phyloP scores from a whole-genome alignment of 2,329 filamentous ascomycete species.

The Microdochium bolleyi region DNA sequence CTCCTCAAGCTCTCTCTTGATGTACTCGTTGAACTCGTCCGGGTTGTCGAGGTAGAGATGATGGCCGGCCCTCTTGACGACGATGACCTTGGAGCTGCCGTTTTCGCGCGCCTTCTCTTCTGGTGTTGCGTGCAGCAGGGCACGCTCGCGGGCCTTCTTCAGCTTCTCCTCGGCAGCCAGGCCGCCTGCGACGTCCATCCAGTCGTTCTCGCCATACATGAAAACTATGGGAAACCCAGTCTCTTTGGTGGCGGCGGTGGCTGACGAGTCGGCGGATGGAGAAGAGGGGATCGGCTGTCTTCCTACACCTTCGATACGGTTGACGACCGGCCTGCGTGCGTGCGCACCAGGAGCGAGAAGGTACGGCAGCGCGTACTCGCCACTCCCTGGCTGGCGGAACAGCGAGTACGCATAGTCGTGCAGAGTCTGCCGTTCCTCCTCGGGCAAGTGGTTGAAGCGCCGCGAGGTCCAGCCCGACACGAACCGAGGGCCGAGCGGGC shows the following conservation, averaged over 20 bases:
- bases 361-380: slow-evolving; percentile 89
- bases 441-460: slow-evolving; percentile 81
- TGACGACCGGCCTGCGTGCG: slow-evolving; percentile 78
- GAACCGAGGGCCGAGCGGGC: slow-evolving; percentile 82
- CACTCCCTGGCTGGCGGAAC: slow-evolving; percentile 85
- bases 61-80: slow-evolving; percentile 58
- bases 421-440: slow-evolving; percentile 71
- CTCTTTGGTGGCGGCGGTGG: slow-evolving; percentile 29
- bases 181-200: slow-evolving; percentile 94
- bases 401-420: slow-evolving; percentile 93
- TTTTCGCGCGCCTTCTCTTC: slow-evolving; percentile 68
- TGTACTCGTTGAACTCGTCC: slow-evolving; percentile 45
- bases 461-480: slow-evolving; percentile 93
- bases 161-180: slow-evolving; percentile 73
- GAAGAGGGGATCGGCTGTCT: slow-evolving; percentile 49
- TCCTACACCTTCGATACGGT: slow-evolving; percentile 78
- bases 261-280: slow-evolving; percentile 6
- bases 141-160: slow-evolving; percentile 54
- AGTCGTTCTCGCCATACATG: slow-evolving; percentile 97
- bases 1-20: slow-evolving; percentile 45
- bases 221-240: slow-evolving; percentile 77
- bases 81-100: slow-evolving; percentile 72
- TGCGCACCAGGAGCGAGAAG: slow-evolving; percentile 91
- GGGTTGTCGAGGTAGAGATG: slow-evolving; percentile 54
- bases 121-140: slow-evolving; percentile 51